phyloP scores from a whole-genome alignment of 495 filamentous ascomycete species.

The Neurospora sp. region DNA sequence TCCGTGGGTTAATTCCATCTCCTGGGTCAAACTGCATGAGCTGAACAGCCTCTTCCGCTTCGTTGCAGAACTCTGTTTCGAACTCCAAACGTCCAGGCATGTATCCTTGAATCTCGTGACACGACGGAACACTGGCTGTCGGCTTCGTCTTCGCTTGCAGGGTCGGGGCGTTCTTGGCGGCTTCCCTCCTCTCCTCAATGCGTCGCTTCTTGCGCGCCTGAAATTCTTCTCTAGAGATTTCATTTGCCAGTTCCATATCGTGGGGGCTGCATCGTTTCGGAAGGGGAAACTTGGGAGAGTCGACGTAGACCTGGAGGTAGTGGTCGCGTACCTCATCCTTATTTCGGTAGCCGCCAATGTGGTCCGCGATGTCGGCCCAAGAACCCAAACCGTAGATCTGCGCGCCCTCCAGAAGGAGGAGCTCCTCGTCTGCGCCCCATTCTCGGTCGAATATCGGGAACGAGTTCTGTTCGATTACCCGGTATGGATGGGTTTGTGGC shows the following conservation, averaged over 20 bases:
- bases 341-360: conserved; percentile 86
- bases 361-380: conserved; percentile 96
- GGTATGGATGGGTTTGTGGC: conserved; percentile 72
- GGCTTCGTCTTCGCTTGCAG: conserved; percentile 90
- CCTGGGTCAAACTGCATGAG: conserved; percentile 97
- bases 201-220: conserved; percentile 87
- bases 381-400: conserved; percentile 95
- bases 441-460: conserved; percentile 91
- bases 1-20: conserved; percentile 74
- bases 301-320: conserved; percentile 78
- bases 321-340: conserved; percentile 95
- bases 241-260: conserved; percentile 63
- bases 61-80: conserved; percentile 94
- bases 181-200: conserved; percentile 87
- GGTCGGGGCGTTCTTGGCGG: conserved; percentile 70
- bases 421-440: conserved; percentile 96
- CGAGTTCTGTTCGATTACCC: conserved; percentile 95
- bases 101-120: conserved; percentile 96
- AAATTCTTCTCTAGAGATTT: conserved; percentile 83
- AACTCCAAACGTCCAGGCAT: conserved; percentile 98
- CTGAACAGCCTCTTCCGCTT: conserved; percentile 95
- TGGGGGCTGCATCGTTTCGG: conserved; percentile 73
- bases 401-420: conserved; percentile 86
- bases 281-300: conserved; percentile 74
- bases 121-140: conserved; percentile 83